Evolutionary conservation across 2,329 filamentous ascomycete species (phyloP).

Genomic region (Mycosphaerella sp.): DNA sequence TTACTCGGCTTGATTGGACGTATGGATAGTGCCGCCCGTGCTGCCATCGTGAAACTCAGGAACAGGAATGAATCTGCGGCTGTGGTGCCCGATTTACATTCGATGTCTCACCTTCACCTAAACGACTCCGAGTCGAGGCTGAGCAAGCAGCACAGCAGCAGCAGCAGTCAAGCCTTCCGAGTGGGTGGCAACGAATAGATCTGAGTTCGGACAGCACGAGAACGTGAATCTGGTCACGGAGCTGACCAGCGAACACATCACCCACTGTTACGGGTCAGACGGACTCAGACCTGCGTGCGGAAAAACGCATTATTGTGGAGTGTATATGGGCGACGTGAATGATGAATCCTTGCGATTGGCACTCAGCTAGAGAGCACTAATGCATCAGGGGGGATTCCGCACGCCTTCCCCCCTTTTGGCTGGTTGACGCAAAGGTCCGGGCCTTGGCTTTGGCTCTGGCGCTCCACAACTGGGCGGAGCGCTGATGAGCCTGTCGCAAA

Average conservation of each 20-base stretch:
- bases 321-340: neutral
- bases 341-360: no score
- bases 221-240: slow-evolving; percentile 2
- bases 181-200: neutral
- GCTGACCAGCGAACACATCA: slow-evolving; percentile 8
- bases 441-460: slow-evolving; percentile 10
- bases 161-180: neutral
- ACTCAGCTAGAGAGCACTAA: slow-evolving; percentile 7
- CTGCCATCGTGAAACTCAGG: slow-evolving; percentile 13
- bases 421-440: slow-evolving; percentile 5
- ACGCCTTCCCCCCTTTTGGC: slow-evolving; percentile 6
- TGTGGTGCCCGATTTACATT: slow-evolving; percentile 3
- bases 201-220: neutral
- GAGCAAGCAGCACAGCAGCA: no score
- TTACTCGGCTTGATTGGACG: slow-evolving; percentile 5
- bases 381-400: slow-evolving; percentile 11
- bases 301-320: slow-evolving; percentile 15
- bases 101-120: neutral
- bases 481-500: slow-evolving; percentile 5
- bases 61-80: slow-evolving; percentile 12
- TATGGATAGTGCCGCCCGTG: neutral
- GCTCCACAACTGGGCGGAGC: slow-evolving; percentile 7
- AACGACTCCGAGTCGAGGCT: neutral
- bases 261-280: slow-evolving; percentile 10
- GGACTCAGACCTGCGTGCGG: no score